phyloP scores from a whole-genome alignment of 2,329 filamentous ascomycete genomes.

The Monosporascus cannonballus region DNA sequence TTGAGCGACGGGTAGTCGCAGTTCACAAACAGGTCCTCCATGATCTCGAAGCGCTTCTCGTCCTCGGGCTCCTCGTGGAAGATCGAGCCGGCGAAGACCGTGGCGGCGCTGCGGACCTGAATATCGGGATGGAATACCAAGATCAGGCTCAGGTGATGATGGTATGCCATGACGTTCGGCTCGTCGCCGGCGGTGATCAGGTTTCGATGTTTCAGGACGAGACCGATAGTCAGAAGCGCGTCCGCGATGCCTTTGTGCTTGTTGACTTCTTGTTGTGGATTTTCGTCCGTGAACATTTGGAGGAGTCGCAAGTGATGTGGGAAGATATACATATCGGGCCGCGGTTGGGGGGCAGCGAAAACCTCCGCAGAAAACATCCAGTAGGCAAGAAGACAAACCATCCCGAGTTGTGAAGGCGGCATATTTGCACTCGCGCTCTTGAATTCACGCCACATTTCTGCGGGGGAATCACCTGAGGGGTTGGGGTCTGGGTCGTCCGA shows the following conservation, averaged over 20 bases:
- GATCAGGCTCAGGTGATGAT: conserved; percentile 52
- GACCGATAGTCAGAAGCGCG: conserved; percentile 51
- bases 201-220: conserved; percentile 51
- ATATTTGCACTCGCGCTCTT: conserved; percentile 42
- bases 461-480: conserved; percentile 34
- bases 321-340: conserved; percentile 51
- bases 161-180: conserved; percentile 51
- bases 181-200: conserved; percentile 31
- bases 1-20: conserved; percentile 58
- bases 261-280: conserved; percentile 42
- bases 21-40: conserved; percentile 60
- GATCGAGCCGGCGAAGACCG: conserved; percentile 44
- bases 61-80: conserved; percentile 56
- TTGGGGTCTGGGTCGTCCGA: conserved; percentile 31
- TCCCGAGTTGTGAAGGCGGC: conserved; percentile 52
- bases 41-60: conserved; percentile 51
- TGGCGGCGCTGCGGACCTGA: conserved; percentile 49
- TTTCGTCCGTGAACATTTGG: conserved; percentile 44
- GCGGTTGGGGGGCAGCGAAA: conserved; percentile 50
- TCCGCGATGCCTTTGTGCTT: conserved; percentile 51
- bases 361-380: conserved; percentile 57
- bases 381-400: conserved; percentile 54
- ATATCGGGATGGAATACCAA: conserved; percentile 52
- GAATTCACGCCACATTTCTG: conserved; percentile 33
- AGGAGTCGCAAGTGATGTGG: conserved; percentile 53